A percentile compares a stretch with the other conserved stretches of the same genome.
Conservation (phyloP, 352 stramenopile species). For the Globisporangium paroecandrum region DNA sequence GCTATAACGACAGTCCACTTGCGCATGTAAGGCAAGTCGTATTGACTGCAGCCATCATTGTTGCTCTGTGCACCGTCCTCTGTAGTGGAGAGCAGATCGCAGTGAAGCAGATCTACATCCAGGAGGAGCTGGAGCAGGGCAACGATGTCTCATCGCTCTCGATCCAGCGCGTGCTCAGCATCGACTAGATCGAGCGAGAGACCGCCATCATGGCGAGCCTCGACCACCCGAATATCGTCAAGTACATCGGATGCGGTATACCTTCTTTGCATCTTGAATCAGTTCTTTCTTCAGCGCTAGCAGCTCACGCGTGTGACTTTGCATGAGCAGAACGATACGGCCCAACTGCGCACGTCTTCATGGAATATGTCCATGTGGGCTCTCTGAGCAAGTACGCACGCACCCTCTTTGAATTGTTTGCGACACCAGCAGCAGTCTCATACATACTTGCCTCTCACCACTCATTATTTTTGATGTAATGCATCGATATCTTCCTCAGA, state of each 20-base stretch:
- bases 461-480: too few species aligned
- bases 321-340: constrained; percentile 40
- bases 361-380: constrained; percentile 83
- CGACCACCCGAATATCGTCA: constrained; percentile 60
- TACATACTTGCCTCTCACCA: neutral
- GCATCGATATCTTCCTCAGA: constrained; percentile 20
- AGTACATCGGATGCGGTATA: constrained; percentile 55
- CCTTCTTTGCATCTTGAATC: neutral
- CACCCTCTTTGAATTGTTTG: neutral
- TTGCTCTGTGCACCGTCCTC: too few species aligned
- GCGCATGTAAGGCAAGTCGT: constrained; percentile 4
- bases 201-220: constrained; percentile 41
- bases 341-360: constrained; percentile 68
- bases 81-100: constrained; percentile 78
- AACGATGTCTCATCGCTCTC: constrained; percentile 61
- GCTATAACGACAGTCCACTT: neutral
- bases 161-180: constrained; percentile 47
- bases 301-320: neutral
- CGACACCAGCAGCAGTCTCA: neutral
- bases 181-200: constrained; percentile 61
- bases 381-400: constrained; percentile 58
- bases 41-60: too few species aligned
- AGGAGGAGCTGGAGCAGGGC: constrained; percentile 68
- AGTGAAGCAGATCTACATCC: constrained; percentile 86
- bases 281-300: too few species aligned